Evolutionary conservation across 257 asterid genomes (phyloP).

Genomic region (Petunia axillaris): DNA sequence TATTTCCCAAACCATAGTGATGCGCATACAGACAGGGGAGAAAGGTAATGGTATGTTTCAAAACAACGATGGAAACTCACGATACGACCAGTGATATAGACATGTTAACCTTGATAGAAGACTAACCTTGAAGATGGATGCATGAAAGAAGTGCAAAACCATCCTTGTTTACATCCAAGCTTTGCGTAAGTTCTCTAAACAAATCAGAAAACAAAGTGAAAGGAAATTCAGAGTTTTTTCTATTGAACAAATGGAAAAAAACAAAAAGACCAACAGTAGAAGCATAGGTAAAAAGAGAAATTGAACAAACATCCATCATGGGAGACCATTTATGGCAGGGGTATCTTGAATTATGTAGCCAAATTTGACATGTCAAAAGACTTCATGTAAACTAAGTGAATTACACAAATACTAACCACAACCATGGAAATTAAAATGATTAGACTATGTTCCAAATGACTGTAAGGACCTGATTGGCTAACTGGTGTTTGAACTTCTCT

Average conservation of each 20-base stretch:
- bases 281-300: neutral
- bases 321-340: neutral
- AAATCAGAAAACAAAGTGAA: constrained; percentile 21
- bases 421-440: neutral
- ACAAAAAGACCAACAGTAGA: neutral
- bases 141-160: constrained; percentile 77
- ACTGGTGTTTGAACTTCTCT: constrained; percentile 84
- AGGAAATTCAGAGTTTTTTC: constrained; percentile 20
- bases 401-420: neutral
- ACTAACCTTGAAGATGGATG: constrained; percentile 73
- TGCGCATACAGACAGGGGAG: neutral
- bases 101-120: constrained; percentile 10
- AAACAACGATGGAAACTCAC: neutral
- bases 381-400: neutral
- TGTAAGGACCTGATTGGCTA: constrained; percentile 71
- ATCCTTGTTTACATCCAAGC: constrained; percentile 84
- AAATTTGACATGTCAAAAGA: neutral
- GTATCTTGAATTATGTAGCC: neutral
- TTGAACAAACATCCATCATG: neutral
- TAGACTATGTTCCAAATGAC: constrained; percentile 1
- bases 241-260: constrained; percentile 25
- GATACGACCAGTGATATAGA: neutral
- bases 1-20: neutral
- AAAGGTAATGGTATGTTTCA: neutral
- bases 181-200: constrained; percentile 73